Percentiles rank a stretch among this genome's conserved stretches.
phyloP scores from a whole-genome alignment of 1,284 basidiomycete species.

The Cryptococcus amylolentus region DNA sequence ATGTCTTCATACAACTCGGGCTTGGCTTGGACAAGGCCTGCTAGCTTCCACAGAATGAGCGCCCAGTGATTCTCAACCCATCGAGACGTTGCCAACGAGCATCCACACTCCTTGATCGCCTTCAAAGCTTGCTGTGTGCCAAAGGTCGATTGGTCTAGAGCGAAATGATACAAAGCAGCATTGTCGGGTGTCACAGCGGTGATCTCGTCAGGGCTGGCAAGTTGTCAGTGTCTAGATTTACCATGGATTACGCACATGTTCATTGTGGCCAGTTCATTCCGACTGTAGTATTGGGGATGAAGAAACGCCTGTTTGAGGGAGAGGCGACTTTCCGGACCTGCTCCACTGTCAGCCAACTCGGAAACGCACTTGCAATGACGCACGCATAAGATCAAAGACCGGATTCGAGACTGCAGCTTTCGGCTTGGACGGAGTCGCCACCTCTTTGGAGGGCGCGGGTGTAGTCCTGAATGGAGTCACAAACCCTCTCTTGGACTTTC shows the following conservation, averaged over 20 bases:
- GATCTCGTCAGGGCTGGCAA: slow-evolving; percentile 54
- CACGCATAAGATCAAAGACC: slow-evolving; percentile 44
- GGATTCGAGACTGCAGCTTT: slow-evolving; percentile 5
- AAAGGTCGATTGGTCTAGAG: slow-evolving; percentile 34
- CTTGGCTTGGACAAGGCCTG: slow-evolving; percentile 70
- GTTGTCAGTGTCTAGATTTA: neutral
- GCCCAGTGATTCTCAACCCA: slow-evolving; percentile 94
- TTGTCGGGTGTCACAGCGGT: slow-evolving; percentile 58
- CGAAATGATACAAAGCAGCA: slow-evolving; percentile 66
- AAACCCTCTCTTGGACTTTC: slow-evolving; percentile 27
- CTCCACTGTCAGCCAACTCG: neutral
- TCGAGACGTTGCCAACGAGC: slow-evolving; percentile 31
- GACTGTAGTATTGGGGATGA: slow-evolving; percentile 58
- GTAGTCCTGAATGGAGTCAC: slow-evolving; percentile 43
- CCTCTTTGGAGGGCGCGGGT: neutral
- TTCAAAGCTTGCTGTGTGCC: slow-evolving; percentile 27
- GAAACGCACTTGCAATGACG: slow-evolving; percentile 10
- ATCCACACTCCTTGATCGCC: slow-evolving; percentile 28
- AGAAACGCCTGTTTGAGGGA: slow-evolving; percentile 44
- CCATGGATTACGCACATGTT: slow-evolving; percentile 58
- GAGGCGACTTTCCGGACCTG: slow-evolving; percentile 18
- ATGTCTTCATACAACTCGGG: slow-evolving; percentile 59
- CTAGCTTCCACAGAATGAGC: slow-evolving; percentile 90
- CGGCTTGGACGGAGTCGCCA: neutral
- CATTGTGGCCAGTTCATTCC: slow-evolving; percentile 56